Conservation (phyloP, 2,329 filamentous ascomycete species). For the Scolecobasidium constrictum region DNA sequence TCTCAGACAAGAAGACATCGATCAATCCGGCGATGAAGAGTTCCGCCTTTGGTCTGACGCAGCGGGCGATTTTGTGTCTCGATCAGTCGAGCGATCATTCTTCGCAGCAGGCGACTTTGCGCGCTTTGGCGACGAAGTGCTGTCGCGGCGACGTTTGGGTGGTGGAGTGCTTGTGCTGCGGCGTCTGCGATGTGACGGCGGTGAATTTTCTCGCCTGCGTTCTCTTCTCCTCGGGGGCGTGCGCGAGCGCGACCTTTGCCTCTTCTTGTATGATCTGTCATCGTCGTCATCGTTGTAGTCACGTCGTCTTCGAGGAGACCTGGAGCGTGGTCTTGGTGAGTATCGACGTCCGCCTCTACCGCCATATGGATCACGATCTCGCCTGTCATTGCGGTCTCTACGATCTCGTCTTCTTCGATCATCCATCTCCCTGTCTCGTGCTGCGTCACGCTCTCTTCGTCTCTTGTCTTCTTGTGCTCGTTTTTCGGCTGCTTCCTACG, state of each 20-base stretch:
- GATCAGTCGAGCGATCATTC: no score
- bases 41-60: not conserved
- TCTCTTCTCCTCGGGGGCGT: not conserved
- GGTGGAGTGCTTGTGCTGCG: not conserved
- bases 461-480: not conserved
- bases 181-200: not conserved
- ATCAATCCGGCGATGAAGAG: not conserved
- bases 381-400: slow-evolving; percentile 14
- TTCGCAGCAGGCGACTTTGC: not conserved
- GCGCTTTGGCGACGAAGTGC: not conserved
- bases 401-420: not conserved
- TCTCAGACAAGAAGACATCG: no score
- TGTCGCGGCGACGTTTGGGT: not conserved
- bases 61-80: no score
- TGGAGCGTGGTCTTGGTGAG: not conserved
- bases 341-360: slow-evolving; percentile 10
- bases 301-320: not conserved
- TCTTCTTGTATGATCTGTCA: not conserved
- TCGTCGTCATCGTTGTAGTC: not conserved
- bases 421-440: not conserved
- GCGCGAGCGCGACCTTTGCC: not conserved
- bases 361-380: slow-evolving; percentile 25
- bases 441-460: not conserved
- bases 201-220: not conserved
- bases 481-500: not conserved